Evolutionary conservation across 2,329 filamentous ascomycete genomes (phyloP), one percentile per base, ranked within the genome.

Genomic region (Aspergillus luchuensis): DNA sequence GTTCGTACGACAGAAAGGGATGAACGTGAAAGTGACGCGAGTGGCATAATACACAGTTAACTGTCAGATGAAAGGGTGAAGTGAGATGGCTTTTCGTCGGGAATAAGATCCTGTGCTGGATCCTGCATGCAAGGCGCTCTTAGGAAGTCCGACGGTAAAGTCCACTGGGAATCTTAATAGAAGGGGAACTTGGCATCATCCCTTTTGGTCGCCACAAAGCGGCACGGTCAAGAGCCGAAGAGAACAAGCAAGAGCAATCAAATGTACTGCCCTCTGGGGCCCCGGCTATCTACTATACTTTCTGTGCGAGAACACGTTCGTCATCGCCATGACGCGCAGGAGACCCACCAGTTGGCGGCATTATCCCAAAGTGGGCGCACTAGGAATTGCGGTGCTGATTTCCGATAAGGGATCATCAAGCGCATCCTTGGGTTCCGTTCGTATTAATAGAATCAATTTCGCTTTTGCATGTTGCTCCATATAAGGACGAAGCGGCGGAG

Each of bases 1-100:
- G 82, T 85, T 85, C 66, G 81, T 85, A 4, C 73, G 70, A 51
- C 71, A 74, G 57, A 66, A 71, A 53, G 66, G 72, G 52, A 72
- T 76, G 47, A 30, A 28, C 25, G 47, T 30, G 47, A 50, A 30
- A 30, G 47, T 17, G 25, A 50, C 47, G 17, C 47, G 25, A 50
- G 25, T 28, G 15, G 47, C 25, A 17, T 15, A 33, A 11, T 36
- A 5, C 11, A 45, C 21, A 45, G 21, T 23, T 11, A 45, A 23
- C 19, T 23, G 11, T 19, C 19, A 23, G 19, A 23, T 45, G 17
- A 5, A 36, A 36, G 5, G 5, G 33, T 11, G 41, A 23, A 19
- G 41, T 15, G 10, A 13, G 11, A 36, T 36, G 41, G 8, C 41
- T 45, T 13, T 15, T 23, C 11, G 17, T 21, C 41, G 5, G 41